These are phyloP conservation scores for Leccinellum luteum DNA, from an alignment of 768 basidiomycete genomes.

Conservation along the genomic window DNA sequence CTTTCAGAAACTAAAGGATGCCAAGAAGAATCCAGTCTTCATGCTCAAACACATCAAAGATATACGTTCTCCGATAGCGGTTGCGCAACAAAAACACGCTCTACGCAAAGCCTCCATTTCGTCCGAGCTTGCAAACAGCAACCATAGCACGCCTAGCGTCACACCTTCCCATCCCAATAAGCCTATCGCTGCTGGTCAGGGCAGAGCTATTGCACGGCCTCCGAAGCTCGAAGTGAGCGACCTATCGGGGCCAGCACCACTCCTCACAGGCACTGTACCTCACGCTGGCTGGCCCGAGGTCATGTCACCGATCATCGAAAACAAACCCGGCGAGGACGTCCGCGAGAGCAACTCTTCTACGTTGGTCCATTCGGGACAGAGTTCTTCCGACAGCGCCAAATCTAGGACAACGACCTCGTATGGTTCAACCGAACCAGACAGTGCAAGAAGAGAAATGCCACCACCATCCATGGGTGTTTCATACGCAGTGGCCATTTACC, in stretches of 20 bases:
- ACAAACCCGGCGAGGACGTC: conserved; percentile 44
- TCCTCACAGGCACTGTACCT: conserved; percentile 58
- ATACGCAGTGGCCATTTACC: conserved; percentile 97
- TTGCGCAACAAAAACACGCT: conserved; percentile 95
- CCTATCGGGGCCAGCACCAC: conserved; percentile 47
- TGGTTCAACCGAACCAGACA: conserved; percentile 32
- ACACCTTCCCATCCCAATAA: conserved; percentile 24
- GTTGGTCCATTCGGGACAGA: conserved; percentile 29
- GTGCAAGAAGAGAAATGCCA: conserved; percentile 39
- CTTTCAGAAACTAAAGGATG: conserved; percentile 96
- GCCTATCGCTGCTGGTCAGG: conserved; percentile 27
- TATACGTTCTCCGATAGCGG: conserved; percentile 94
- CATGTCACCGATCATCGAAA: conserved; percentile 56
- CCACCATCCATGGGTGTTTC: conserved; percentile 59
- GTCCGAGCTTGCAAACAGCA: conserved; percentile 23
- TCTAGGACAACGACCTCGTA: conserved; percentile 13
- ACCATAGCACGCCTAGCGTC: conserved; percentile 15
- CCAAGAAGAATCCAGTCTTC: conserved; percentile 97
- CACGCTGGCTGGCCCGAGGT: conserved; percentile 78
- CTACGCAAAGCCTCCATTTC: conserved; percentile 68
- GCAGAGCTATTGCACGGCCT: conserved; percentile 48
- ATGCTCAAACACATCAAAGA: conserved; percentile 96
- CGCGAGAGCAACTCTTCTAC: conserved; percentile 37
- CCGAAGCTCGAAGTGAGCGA: conserved; percentile 71
- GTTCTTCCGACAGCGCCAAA: conserved; percentile 27